These are phyloP conservation scores for Neurospora sp. DNA, from an alignment of 495 filamentous ascomycete species.

Conservation along the genomic window DNA sequence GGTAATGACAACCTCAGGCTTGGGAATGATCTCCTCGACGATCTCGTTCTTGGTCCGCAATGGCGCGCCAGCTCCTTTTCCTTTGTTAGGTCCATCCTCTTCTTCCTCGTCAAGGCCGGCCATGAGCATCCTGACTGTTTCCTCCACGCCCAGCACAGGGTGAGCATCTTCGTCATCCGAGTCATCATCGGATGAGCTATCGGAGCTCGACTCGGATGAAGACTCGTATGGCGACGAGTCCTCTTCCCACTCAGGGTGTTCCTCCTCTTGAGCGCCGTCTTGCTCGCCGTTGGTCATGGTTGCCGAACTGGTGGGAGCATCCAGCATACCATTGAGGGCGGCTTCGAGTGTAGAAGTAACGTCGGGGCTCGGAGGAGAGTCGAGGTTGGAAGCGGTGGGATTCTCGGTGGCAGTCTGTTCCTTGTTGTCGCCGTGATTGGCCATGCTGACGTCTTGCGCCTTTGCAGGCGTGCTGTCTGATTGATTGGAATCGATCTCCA, in stretches of 20 bases:
- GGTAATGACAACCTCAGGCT: constrained; percentile 64
- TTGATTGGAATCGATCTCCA: background rate
- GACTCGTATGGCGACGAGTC: constrained; percentile 53
- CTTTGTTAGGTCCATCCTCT: constrained; percentile 42
- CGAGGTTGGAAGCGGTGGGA: background rate
- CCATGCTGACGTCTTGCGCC: background rate
- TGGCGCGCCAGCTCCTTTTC: constrained; percentile 37
- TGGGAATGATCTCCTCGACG: constrained; percentile 53
- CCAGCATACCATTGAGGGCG: constrained; percentile 30
- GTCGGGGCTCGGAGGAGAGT: constrained; percentile 20
- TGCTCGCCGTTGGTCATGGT: constrained; percentile 6
- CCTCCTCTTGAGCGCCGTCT: constrained; percentile 13
- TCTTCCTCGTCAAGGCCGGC: constrained; percentile 56
- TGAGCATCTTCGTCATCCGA: constrained; percentile 44
- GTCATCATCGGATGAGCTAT: constrained; percentile 41
- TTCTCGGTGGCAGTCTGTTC: background rate
- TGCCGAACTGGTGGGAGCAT: constrained; percentile 2
- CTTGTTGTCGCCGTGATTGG: constrained; percentile 3
- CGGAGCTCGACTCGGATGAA: constrained; percentile 31
- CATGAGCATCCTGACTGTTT: constrained; percentile 75
- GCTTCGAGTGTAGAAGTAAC: constrained; percentile 38
- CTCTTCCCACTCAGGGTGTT: constrained; percentile 43
- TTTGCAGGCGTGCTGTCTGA: background rate
- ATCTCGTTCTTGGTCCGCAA: constrained; percentile 68
- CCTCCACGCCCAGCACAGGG: constrained; percentile 55